Percentiles rank a stretch among this genome's conserved stretches.
Evolutionary conservation across 352 stramenopile species (phyloP).

Genomic region (Globisporangium mamillatum): DNA sequence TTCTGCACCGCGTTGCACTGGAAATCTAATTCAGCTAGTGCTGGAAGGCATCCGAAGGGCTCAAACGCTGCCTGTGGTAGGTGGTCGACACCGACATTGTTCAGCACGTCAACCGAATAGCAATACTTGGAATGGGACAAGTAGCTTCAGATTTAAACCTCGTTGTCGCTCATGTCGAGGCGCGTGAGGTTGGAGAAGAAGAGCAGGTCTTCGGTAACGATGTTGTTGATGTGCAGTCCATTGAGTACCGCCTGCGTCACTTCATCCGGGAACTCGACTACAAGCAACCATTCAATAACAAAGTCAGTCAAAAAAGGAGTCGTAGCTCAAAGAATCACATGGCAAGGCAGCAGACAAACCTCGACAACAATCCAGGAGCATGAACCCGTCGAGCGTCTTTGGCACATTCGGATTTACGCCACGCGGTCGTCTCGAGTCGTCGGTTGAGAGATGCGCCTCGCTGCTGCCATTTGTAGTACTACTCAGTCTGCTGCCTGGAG

Average conservation of each 20-base stretch:
- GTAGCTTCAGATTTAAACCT: conserved; percentile 17
- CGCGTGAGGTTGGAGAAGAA: conserved; percentile 75
- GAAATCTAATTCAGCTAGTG: conserved; percentile 69
- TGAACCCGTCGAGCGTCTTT: conserved; percentile 71
- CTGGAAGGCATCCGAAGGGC: conserved; percentile 61
- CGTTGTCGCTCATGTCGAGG: conserved; percentile 83
- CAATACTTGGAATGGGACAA: neutral
- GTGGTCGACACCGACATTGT: neutral
- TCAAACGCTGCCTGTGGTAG: conserved; percentile 38
- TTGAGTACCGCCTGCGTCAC: conserved; percentile 58
- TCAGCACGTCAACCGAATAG: neutral
- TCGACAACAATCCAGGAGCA: conserved; percentile 72
- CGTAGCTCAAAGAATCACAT: neutral
- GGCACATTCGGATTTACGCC: conserved; percentile 27
- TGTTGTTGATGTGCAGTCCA: conserved; percentile 52
- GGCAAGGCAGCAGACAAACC: conserved; percentile 24
- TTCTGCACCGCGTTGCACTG: conserved; percentile 74
- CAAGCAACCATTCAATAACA: neutral
- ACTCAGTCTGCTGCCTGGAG: neutral
- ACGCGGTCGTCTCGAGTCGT: neutral
- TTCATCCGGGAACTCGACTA: conserved; percentile 83
- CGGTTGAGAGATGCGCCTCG: neutral
- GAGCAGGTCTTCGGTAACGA: conserved; percentile 72
- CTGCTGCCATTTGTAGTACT: neutral
- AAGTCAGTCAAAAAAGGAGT: neutral